These are phyloP conservation scores for Metschnikowia similis DNA, from an alignment of 805 yeast genomes.

Conservation along the genomic window DNA sequence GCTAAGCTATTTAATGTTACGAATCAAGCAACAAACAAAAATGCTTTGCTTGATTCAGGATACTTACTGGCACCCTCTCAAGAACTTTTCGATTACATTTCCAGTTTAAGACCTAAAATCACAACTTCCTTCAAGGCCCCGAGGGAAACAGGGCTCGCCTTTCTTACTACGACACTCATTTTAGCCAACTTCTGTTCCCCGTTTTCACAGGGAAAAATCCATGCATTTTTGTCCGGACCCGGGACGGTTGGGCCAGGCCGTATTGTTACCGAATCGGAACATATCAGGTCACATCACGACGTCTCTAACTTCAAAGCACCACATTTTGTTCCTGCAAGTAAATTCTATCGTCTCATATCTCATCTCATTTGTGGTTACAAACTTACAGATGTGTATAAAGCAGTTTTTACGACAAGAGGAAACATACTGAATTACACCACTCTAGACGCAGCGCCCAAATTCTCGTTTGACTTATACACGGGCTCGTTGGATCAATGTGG, in stretches of 20 bases:
- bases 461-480: constrained; percentile 30
- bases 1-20: constrained; percentile 6
- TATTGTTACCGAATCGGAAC: constrained; percentile 18
- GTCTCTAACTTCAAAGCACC: constrained; percentile 28
- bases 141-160: constrained; percentile 35
- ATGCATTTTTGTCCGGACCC: constrained; percentile 36
- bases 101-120: constrained; percentile 19
- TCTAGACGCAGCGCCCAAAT: constrained; percentile 17
- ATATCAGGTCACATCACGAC: constrained; percentile 35
- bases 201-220: constrained; percentile 24
- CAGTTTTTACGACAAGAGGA: constrained; percentile 13
- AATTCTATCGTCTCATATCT: constrained; percentile 27
- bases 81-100: constrained; percentile 11
- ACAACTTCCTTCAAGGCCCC: constrained; percentile 28
- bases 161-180: constrained; percentile 21
- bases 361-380: constrained; percentile 28
- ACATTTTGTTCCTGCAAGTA: constrained; percentile 21
- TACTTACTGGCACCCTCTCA: constrained; percentile 7
- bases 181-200: constrained; percentile 18
- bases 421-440: constrained; percentile 23
- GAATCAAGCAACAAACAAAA: not conserved
- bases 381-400: constrained; percentile 15
- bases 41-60: not conserved
- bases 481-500: constrained; percentile 43
- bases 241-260: constrained; percentile 35